Evolutionary conservation across 75 land plant genomes (phyloP), one percentile per base, ranked within the genome.

Genomic region (Sequoiadendron giganteum): DNA sequence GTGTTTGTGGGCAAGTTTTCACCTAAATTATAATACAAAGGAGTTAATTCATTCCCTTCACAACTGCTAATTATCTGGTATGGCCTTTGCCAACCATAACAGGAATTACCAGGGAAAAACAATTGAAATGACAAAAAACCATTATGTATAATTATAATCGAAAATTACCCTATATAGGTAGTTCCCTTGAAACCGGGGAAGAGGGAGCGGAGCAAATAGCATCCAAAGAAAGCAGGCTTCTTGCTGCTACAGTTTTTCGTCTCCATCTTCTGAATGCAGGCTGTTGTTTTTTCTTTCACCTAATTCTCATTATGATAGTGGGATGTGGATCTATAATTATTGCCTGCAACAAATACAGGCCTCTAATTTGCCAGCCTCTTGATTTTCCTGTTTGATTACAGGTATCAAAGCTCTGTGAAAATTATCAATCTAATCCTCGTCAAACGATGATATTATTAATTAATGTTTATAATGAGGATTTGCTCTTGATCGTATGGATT

Each of bases 201-300:
- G 13, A 94, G 86, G 13, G 98, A 96, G 38, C 92, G 42, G 84
- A 96, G 91, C 14, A 96, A 86, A 85, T 96, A 96, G 90, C 98
- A 96, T 0, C 95, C 97, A 78, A 88, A 93, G 90, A 96, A 96
- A 36, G 78, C 83, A 7, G 83, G 55, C 45, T 79, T 79, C 0
- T 39, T 19, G 28, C 25, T 39, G 82, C 82, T 39, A 19, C 45
- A 21, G 40, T 39, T 19, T 65, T 19, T 6, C 5, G 25, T 8
- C 68, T 61, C 68, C 28, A 21, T 28, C 25, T 3, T 16, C 16
- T 18, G 6, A 21, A 61, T 21, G 25, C 25, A 5, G 21, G 68
- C 25, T 61, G 21, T 19, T 61, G 5, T 1, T 21, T 61, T 28
- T 61, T 5, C 21, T 21, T 18, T 6, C 68, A 5, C 5, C 5